Evolutionary conservation across 768 basidiomycete species (phyloP), one percentile per base, ranked within the genome.

Genomic region (Lactarius hengduanensis): DNA sequence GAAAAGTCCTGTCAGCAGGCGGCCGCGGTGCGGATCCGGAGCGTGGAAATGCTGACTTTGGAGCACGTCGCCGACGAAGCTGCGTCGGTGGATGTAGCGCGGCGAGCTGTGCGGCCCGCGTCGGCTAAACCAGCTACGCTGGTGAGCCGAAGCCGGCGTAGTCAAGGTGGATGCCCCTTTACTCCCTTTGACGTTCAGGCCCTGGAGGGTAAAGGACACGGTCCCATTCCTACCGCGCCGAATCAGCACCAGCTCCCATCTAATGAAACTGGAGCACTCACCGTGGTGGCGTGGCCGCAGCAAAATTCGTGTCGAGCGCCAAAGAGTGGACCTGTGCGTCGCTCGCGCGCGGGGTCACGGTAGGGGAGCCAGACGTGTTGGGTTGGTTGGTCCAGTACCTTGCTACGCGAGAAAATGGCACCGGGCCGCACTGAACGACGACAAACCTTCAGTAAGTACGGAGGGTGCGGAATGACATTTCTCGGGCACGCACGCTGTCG

Each of bases 391-490:
- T 53, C 61, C 41, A 54, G 22, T 43, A 20, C 32, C 16, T 30
- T 3, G 41, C n/a, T 18, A 62, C 61, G 28, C 47, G 61, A 16
- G 61, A 47, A n/a, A 62, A 62, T n/a, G 61, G 47, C 61, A 62
- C 36, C 43, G 20, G 26, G 16, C 62, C 55, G 53, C 62, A 63
- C 62, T 63, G 50, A 22, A 32, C 8, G 32, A 32, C 32, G 32
- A 32, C 32, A 32, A 26, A 26, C 3, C 5, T 10, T 15, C 22
- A 2, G 30, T 30, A 38, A 20, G 50, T 15, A 22, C 61, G 32
- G 16, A 6, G 32, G 30, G 15, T 8, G 28, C 9, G 16, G 13
- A 36, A 4, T 4, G 26, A 3, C 20, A 2, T 28, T 34, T 34
- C 34, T 4, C 1, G 4, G 8, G 13, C 4, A 38, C 62, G 20